Evolutionary conservation across 495 filamentous ascomycete species (phyloP).

Genomic region (Lepidopterella palustris): DNA sequence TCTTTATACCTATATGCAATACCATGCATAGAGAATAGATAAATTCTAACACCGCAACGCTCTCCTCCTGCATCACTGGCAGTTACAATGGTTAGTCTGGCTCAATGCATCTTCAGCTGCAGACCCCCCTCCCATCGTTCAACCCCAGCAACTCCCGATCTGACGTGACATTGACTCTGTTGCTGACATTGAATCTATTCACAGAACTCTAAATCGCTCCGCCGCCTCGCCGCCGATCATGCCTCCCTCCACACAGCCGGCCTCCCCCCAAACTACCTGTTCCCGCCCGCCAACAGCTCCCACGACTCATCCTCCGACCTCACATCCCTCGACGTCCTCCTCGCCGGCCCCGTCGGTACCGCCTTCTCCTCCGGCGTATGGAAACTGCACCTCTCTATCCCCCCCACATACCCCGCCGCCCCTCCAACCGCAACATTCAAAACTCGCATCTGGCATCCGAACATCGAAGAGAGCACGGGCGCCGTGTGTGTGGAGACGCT

Average conservation of each 20-base stretch:
- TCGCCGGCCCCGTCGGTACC: slow-evolving; percentile 58
- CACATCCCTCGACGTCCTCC: slow-evolving; percentile 52
- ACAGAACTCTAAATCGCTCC: slow-evolving; percentile 47
- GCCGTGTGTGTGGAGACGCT: slow-evolving; percentile 67
- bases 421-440: slow-evolving; percentile 63
- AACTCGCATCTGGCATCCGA: slow-evolving; percentile 67
- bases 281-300: slow-evolving; percentile 41
- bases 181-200: background rate
- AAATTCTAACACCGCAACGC: background rate
- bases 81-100: background rate
- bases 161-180: background rate
- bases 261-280: slow-evolving; percentile 63
- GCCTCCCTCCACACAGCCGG: slow-evolving; percentile 49
- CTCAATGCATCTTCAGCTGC: background rate
- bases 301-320: slow-evolving; percentile 47
- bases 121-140: background rate
- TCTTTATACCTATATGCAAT: background rate
- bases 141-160: background rate
- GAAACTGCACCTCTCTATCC: slow-evolving; percentile 58
- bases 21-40: background rate
- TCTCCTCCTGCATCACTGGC: background rate
- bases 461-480: slow-evolving; percentile 60
- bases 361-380: slow-evolving; percentile 56
- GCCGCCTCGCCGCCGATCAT: slow-evolving; percentile 62
- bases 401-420: slow-evolving; percentile 55